A percentile compares a stretch with the other conserved stretches of the same genome.
These are phyloP conservation scores for Sarocladiaceae sp. DNA, from an alignment of 2,329 filamentous ascomycete species.

Conservation along the genomic window DNA sequence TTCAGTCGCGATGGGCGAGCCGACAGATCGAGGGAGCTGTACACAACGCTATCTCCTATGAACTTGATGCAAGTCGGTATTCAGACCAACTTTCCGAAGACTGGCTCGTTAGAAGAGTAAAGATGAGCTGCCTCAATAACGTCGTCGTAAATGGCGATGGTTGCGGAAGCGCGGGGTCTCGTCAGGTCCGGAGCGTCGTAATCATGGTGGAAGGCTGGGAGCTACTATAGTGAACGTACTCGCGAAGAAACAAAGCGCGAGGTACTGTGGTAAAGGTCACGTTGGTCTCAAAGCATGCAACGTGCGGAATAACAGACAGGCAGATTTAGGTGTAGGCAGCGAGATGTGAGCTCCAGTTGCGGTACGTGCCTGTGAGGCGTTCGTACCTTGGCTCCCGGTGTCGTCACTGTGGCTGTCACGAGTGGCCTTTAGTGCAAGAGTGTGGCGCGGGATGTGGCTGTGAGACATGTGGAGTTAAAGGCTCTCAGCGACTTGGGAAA, in stretches of 20 bases:
- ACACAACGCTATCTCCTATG: no score
- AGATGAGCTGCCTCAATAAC: no score
- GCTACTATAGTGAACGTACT: neutral
- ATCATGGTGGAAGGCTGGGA: neutral
- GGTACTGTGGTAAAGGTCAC: no score
- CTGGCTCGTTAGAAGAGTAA: no score
- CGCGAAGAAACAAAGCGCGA: neutral
- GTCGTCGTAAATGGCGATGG: no score
- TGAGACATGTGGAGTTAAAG: neutral
- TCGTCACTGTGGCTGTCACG: conserved; percentile 8
- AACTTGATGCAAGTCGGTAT: no score
- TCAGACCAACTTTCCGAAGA: no score
- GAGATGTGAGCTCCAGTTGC: neutral
- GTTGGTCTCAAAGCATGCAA: no score
- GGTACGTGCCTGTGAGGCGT: neutral
- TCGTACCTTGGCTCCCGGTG: neutral
- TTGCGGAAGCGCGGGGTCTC: neutral
- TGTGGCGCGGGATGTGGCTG: neutral
- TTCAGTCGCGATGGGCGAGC: no score
- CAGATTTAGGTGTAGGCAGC: conserved; percentile 1
- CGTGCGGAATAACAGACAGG: no score
- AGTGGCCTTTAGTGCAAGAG: neutral
- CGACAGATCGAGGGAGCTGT: no score
- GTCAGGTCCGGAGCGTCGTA: neutral
- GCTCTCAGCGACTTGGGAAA: no score